These are phyloP conservation scores for Clonostachys rosea DNA, from an alignment of 2,329 filamentous ascomycete species.

Conservation along the genomic window DNA sequence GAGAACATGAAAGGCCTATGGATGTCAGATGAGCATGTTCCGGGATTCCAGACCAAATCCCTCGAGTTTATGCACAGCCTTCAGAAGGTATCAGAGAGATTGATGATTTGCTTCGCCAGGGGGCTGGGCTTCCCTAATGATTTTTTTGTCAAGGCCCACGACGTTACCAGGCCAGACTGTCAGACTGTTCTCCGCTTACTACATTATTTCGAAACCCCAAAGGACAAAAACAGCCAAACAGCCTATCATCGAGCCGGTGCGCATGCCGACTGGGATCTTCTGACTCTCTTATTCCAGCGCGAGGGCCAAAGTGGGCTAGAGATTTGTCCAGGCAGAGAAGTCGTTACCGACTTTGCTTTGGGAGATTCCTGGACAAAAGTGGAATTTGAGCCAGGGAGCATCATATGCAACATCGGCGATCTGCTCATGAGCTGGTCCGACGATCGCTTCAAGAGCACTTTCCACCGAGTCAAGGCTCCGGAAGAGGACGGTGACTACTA, in stretches of 20 bases:
- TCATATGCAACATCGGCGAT: slow-evolving; percentile 64
- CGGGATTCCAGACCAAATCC: slow-evolving; percentile 38
- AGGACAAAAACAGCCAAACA: slow-evolving; percentile 22
- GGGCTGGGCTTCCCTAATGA: slow-evolving; percentile 50
- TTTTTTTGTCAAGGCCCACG: slow-evolving; percentile 51
- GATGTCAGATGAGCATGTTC: slow-evolving; percentile 39
- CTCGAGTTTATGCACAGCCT: slow-evolving; percentile 49
- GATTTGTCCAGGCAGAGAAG: slow-evolving; percentile 60
- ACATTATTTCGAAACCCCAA: slow-evolving; percentile 46
- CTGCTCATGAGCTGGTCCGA: slow-evolving; percentile 64
- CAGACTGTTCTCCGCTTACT: slow-evolving; percentile 52
- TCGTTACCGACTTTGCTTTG: slow-evolving; percentile 51
- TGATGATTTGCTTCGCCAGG: slow-evolving; percentile 55
- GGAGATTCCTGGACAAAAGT: slow-evolving; percentile 61
- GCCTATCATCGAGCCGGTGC: slow-evolving; percentile 56
- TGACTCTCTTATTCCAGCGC: slow-evolving; percentile 60
- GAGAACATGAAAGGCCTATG: slow-evolving; percentile 45
- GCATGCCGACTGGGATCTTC: slow-evolving; percentile 59
- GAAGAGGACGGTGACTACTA: slow-evolving; percentile 50
- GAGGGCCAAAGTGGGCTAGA: slow-evolving; percentile 57
- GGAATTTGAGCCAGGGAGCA: slow-evolving; percentile 45
- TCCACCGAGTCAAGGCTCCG: slow-evolving; percentile 60
- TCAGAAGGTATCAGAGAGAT: slow-evolving; percentile 46
- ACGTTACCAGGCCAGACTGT: slow-evolving; percentile 38
- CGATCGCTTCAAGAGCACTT: slow-evolving; percentile 63